Evolutionary conservation across 2,329 filamentous ascomycete species (phyloP), one percentile per base, ranked within the genome.

Genomic region (Calcarisporium arbuscula): DNA sequence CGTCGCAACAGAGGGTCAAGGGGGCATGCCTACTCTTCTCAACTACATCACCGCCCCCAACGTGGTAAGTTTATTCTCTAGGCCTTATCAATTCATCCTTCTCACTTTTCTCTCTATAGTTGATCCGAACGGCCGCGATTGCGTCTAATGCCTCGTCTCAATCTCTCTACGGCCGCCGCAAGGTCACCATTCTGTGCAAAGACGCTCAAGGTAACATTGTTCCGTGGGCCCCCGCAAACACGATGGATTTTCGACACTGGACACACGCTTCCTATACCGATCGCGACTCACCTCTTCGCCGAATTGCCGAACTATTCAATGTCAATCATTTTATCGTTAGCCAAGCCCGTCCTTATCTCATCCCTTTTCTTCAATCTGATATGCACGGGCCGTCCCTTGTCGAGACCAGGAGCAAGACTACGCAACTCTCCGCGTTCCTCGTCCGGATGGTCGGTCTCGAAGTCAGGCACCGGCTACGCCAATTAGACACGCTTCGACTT

Each of bases 291-390:
- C 74, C 73, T 3, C 70, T 92, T 2, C 71, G 77, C 35, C 76
- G 85, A 25, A 80, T 92, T 19, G 77, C 82, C 6, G 83, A 90
- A 60, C 74, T 90, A 9, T 92, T 92, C 70, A 94, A 94, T 54
- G 85, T 94, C 34, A 94, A 95, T 54, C 89, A 95, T 64, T 95
- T 94, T 61, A 87, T 96, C 44, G 80, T 96, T 46, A 92, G 85
- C 45, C 90, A 95, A 63, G 88, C 90, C 1, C 74, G 89, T 4
- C 90, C 90, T 0, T 95, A 94, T 57, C 69, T 95, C 12, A 81
- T 90, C 19, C 89, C 89, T 0, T 92, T 95, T 49, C 68, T 94
- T 5, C 79, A 82, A 41, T 83, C 81, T 29, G 85, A 90, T 47
- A 78, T 89, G 64, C 84, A 89, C 57, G 81, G 83, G 5, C 82